Conservation (phyloP, 345 rosid species). For the Salix brachista region DNA sequence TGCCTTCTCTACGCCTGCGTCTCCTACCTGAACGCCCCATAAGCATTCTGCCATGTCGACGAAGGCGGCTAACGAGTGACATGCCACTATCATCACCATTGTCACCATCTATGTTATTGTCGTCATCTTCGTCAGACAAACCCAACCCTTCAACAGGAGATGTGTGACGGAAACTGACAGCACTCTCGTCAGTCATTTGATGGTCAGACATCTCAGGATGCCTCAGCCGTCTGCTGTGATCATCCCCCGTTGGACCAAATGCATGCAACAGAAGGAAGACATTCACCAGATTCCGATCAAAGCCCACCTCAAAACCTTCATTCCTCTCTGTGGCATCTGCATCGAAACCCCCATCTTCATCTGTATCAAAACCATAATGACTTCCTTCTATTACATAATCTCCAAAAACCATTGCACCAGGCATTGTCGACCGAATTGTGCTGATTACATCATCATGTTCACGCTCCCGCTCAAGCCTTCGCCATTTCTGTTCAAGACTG, state of each 20-base stretch:
- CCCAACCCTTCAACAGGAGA: conserved; percentile 31
- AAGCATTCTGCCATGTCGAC: conserved; percentile 57
- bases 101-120: conserved; percentile 14
- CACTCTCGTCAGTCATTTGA: conserved; percentile 31
- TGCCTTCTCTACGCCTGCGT: conserved; percentile 60
- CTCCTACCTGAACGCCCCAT: conserved; percentile 72
- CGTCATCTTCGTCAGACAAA: conserved; percentile 44
- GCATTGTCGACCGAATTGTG: conserved; percentile 80
- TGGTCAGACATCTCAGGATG: conserved; percentile 31
- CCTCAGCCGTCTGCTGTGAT: conserved; percentile 40
- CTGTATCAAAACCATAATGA: conserved; percentile 43
- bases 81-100: conserved; percentile 30
- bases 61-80: conserved; percentile 63
- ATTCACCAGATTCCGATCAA: conserved; percentile 59
- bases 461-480: conserved; percentile 68
- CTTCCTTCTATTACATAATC: conserved; percentile 80
- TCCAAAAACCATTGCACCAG: conserved; percentile 79
- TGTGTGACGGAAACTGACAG: conserved; percentile 18
- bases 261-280: conserved; percentile 72
- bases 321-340: conserved; percentile 32
- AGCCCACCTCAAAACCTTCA: conserved; percentile 43
- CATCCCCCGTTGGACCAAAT: conserved; percentile 58
- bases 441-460: conserved; percentile 72
- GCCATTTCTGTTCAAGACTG: conserved; percentile 74
- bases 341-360: conserved; percentile 37